Base-by-base conservation (phyloP, 176 grass and related monocot species). In the Neostapfia colusana region DNA sequence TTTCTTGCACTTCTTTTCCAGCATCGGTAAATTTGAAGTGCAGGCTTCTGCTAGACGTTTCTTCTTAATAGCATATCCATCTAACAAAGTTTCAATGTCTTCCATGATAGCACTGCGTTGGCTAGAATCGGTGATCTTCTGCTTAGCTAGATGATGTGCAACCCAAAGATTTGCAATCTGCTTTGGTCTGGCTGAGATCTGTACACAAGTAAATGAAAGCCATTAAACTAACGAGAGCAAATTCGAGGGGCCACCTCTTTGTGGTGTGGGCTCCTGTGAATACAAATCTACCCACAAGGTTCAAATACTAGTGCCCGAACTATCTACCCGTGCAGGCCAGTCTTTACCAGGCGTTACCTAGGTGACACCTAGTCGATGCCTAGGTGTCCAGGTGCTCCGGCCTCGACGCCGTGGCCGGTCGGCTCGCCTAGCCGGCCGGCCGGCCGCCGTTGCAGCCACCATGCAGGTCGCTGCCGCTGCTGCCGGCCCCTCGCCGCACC, bases 1-100 rank as follows among this genome's bases (percentile, higher is more conserved):
- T 44, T 64, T 81, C 26, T 81, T 86, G 56, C 65, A 65, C 84
- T 86, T 86, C 21, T 77, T 57, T 49, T 77, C 38, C 13, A 67
- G 50, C 58, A 65, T 73, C 15, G 25, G 44, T 62, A 78, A 28
- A 64, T 82, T 73, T 45, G 50, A 73, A 77, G 46, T 73, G 35
- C 42, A 73, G 8, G 35, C 35, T 43, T 69, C 31, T 6, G 46
- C 20, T 48, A n/a, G 34, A 75, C 5, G 56, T 25, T 43, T 65
- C 16, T 68, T 84, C 68, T 64, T 84, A 2, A 2, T 48, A 70
- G 45, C 9, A 49, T 76, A 75, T 28, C 40, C 24, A 75, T 53
- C 26, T 65, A 87, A 40, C 34, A 91, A 42, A 23, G 64, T 37
- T 17, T 43, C 45, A 63, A 91, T 84, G 28, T 83, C 76, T 39